phyloP scores from a whole-genome alignment of 495 filamentous ascomycete species.

The Filosporella fistucella region DNA sequence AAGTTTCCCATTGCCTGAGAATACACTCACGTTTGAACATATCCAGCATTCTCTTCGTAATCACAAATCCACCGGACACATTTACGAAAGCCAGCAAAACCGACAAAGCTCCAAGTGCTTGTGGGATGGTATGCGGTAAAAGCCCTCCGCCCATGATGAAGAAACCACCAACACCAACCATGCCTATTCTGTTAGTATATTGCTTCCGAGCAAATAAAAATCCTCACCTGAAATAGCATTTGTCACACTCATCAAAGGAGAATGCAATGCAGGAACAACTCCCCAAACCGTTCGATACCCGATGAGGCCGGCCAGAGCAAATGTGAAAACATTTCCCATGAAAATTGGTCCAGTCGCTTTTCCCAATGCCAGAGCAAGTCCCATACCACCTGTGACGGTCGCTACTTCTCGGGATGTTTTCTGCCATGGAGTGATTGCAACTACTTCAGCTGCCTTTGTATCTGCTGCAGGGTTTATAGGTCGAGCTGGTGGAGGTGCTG shows the following conservation, averaged over 20 bases:
- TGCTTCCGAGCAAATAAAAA: neutral
- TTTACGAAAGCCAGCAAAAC: slow-evolving; percentile 81
- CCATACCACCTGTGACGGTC: slow-evolving; percentile 67
- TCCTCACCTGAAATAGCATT: slow-evolving; percentile 72
- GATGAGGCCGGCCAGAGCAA: slow-evolving; percentile 71
- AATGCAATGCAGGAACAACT: slow-evolving; percentile 70
- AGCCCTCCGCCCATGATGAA: slow-evolving; percentile 78
- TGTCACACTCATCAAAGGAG: slow-evolving; percentile 80
- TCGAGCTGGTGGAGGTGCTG: slow-evolving; percentile 59
- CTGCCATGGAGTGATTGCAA: slow-evolving; percentile 72
- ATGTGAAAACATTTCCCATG: slow-evolving; percentile 78
- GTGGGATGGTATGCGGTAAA: slow-evolving; percentile 69
- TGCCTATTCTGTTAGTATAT: slow-evolving; percentile 31
- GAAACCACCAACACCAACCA: slow-evolving; percentile 79
- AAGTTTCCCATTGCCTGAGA: neutral
- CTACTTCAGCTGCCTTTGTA: slow-evolving; percentile 47
- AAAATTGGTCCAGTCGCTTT: slow-evolving; percentile 74
- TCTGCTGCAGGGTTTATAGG: slow-evolving; percentile 34
- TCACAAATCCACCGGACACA: slow-evolving; percentile 75
- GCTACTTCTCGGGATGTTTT: slow-evolving; percentile 67
- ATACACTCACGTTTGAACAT: slow-evolving; percentile 66
- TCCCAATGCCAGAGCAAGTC: slow-evolving; percentile 63
- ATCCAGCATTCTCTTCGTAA: slow-evolving; percentile 86
- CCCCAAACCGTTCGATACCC: slow-evolving; percentile 82
- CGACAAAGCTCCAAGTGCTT: slow-evolving; percentile 68